A percentile compares a stretch with the other conserved stretches of the same genome.
Conservation (phyloP, 148 eudicot genomes). For the Rhododendron mucronatum region DNA sequence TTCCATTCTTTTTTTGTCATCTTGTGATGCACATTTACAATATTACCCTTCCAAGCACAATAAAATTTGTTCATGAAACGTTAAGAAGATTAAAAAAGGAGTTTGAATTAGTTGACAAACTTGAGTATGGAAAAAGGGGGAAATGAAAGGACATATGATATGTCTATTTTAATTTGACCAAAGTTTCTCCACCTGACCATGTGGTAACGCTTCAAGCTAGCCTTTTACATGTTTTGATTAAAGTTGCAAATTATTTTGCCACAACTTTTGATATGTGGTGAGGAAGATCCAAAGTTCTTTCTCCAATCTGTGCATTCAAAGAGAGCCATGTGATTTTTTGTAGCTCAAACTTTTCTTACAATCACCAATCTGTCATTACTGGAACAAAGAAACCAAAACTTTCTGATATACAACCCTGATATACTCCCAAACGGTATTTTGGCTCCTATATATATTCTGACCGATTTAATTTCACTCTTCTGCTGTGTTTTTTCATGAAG, state of each 20-base stretch:
- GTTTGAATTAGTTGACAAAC: background rate
- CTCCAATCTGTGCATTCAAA: background rate
- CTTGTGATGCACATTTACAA: too few species aligned
- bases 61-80: too few species aligned
- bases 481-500: background rate
- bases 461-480: background rate
- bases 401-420: background rate
- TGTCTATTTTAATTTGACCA: background rate
- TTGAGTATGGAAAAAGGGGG: too few species aligned
- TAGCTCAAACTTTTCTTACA: background rate
- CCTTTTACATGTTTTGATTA: background rate
- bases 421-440: background rate
- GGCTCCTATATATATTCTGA: background rate
- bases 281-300: background rate
- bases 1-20: too few species aligned
- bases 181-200: background rate
- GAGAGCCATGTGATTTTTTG: background rate
- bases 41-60: too few species aligned
- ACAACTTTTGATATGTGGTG: background rate
- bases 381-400: background rate
- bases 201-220: background rate
- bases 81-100: background rate
- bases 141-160: background rate
- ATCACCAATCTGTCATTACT: background rate
- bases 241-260: background rate